Percentiles rank a stretch among this genome's conserved stretches.
These are phyloP conservation scores for Phallus indusiatus DNA, from an alignment of 768 basidiomycete genomes.

Conservation along the genomic window DNA sequence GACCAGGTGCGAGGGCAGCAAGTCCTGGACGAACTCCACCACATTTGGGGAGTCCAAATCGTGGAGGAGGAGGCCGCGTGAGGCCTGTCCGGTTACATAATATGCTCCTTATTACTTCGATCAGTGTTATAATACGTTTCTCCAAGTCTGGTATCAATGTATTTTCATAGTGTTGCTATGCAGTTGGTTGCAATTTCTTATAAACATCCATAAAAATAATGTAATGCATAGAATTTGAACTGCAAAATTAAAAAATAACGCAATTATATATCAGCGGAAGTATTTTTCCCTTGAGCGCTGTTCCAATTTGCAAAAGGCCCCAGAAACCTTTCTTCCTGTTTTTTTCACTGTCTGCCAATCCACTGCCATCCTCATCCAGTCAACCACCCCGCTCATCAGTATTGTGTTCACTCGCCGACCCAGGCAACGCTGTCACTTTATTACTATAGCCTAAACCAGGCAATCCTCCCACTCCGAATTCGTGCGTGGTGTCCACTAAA, in stretches of 20 bases:
- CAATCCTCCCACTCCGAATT: conserved; percentile 9
- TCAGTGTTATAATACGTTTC: too few species aligned
- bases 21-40: background rate
- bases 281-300: conserved; percentile 6
- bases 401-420: conserved; percentile 11
- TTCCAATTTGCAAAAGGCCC: background rate
- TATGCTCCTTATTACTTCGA: too few species aligned
- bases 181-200: too few species aligned
- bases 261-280: background rate
- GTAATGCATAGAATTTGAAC: too few species aligned
- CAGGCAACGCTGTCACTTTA: conserved; percentile 10
- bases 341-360: conserved; percentile 2
- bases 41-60: background rate
- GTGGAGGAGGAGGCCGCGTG: background rate
- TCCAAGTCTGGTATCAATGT: too few species aligned
- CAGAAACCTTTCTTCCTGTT: background rate
- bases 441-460: conserved; percentile 8
- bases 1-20: background rate
- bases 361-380: conserved; percentile 6
- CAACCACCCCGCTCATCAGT: conserved; percentile 6
- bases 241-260: too few species aligned
- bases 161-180: too few species aligned
- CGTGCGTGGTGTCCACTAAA: background rate
- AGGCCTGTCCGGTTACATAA: background rate
- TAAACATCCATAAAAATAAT: too few species aligned